Evolutionary conservation across 2,329 filamentous ascomycete species (phyloP).

Genomic region (Neofusicoccum sp.): DNA sequence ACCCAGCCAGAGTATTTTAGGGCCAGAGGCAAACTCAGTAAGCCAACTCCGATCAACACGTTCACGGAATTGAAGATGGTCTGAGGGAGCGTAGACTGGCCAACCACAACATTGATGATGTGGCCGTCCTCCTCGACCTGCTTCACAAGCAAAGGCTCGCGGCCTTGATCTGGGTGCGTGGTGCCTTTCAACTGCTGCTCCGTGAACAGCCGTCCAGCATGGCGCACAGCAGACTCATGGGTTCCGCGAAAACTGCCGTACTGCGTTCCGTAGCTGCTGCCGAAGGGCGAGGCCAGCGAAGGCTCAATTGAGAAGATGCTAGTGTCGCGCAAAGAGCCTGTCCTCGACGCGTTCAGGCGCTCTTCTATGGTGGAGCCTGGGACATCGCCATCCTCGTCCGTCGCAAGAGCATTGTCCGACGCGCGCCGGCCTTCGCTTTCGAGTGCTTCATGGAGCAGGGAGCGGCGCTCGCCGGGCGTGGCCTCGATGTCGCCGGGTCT

Average conservation of each 20-base stretch:
- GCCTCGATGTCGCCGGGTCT: slow-evolving; percentile 45
- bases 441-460: slow-evolving; percentile 46
- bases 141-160: slow-evolving; percentile 82
- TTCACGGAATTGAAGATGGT: slow-evolving; percentile 97
- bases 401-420: slow-evolving; percentile 43
- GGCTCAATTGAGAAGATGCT: slow-evolving; percentile 54
- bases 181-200: slow-evolving; percentile 50
- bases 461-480: slow-evolving; percentile 43
- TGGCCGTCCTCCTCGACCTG: slow-evolving; percentile 84
- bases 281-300: slow-evolving; percentile 66
- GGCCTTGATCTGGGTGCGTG: slow-evolving; percentile 48
- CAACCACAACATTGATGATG: slow-evolving; percentile 80
- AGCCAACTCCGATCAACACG: slow-evolving; percentile 84
- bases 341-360: slow-evolving; percentile 17
- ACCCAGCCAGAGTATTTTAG: slow-evolving; percentile 89
- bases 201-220: slow-evolving; percentile 56
- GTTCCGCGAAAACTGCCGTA: slow-evolving; percentile 56
- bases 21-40: slow-evolving; percentile 86
- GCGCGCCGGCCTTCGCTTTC: slow-evolving; percentile 38
- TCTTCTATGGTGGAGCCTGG: neutral
- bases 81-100: slow-evolving; percentile 92
- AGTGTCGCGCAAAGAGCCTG: slow-evolving; percentile 38
- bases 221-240: slow-evolving; percentile 59
- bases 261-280: slow-evolving; percentile 68
- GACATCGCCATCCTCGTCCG: slow-evolving; percentile 23